Base-by-base conservation (phyloP, 169 alveolate species). In the Plasmodium vinckei region DNA sequence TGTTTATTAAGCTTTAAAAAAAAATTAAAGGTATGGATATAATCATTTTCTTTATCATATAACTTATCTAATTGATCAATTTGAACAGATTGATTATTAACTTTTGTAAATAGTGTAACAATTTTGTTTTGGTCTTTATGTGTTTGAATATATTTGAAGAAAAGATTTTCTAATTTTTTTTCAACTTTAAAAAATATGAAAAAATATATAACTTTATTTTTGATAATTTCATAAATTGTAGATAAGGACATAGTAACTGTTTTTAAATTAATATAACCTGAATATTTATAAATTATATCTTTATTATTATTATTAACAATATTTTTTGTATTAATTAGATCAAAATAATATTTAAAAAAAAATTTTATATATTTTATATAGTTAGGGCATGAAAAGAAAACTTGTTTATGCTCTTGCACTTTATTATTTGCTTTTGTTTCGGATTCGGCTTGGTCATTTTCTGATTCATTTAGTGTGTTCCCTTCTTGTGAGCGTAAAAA, bases 71-170 rank as follows among this genome's bases (percentile, higher is more conserved):
- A 0, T 17, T 15, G 1, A 0, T 57, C 5, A n/a, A 57, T 17
- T 15, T 3, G 10, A 5, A 54, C 15, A 0, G 15, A 13, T 12
- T 54, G 1, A 19, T 17, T 15, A 9, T 57, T n/a, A n/a, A 1
- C 19, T 2, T 57, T 57, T 13, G n/a, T 15, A 57, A 57, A 57
- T 0, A 57, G n/a, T 21, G 65, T 17, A 13, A 15, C 25, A 57
- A 57, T 46, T 53, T 54, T 64, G 0, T 33, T 73, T 5, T 39
- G 0, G 6, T 44, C 53, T 77, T 86, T 86, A 39, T 73, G 39
- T 21, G n/a, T 70, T 23, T 86, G 87, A 57, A 86, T 60, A 73
- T 86, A 86, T 42, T 17, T 68, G 49, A 86, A 86, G 64, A 86
- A 86, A 42, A 86, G 49, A 44, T 60, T 86, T 17, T 39, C 59